phyloP scores from a whole-genome alignment of 2,329 filamentous ascomycete genomes.

The Emmonsiellopsis sp. region DNA sequence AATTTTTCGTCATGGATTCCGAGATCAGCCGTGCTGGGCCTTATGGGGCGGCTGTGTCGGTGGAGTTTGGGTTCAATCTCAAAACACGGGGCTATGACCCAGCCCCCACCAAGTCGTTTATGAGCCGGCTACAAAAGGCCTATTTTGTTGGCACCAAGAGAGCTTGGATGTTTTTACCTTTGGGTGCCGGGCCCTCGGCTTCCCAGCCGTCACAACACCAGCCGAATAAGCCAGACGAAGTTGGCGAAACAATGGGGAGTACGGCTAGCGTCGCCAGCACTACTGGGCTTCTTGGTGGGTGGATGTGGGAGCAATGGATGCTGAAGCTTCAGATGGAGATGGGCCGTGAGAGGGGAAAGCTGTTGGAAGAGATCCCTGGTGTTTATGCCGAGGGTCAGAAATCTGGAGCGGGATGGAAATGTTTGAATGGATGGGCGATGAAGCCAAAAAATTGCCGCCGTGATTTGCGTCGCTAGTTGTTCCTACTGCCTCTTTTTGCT shows the following conservation, averaged over 20 bases:
- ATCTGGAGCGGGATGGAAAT: slow-evolving; percentile 49
- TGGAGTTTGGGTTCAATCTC: slow-evolving; percentile 86
- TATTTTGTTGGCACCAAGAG: slow-evolving; percentile 75
- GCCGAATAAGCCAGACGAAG: slow-evolving; percentile 31
- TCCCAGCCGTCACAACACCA: slow-evolving; percentile 21
- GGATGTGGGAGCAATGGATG: slow-evolving; percentile 96
- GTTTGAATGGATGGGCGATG: slow-evolving; percentile 50
- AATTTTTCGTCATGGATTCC: slow-evolving; percentile 82
- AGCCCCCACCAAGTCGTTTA: slow-evolving; percentile 68
- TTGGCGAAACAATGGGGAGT: slow-evolving; percentile 48
- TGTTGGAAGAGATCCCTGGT: slow-evolving; percentile 46
- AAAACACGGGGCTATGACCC: slow-evolving; percentile 87
- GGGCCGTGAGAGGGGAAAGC: slow-evolving; percentile 49
- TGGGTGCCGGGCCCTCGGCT: slow-evolving; percentile 50
- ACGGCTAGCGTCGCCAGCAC: slow-evolving; percentile 64
- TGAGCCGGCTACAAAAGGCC: slow-evolving; percentile 61
- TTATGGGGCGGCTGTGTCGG: slow-evolving; percentile 68
- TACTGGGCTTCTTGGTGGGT: slow-evolving; percentile 72
- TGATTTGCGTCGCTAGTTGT: neutral
- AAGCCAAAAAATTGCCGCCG: slow-evolving; percentile 31
- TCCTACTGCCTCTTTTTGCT: neutral
- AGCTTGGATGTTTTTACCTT: slow-evolving; percentile 80
- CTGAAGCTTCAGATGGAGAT: slow-evolving; percentile 81
- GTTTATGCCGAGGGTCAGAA: slow-evolving; percentile 53
- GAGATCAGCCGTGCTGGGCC: slow-evolving; percentile 80